A percentile compares a stretch with the other conserved stretches of the same genome.
phyloP scores from a whole-genome alignment of 2,329 filamentous ascomycete species.

The Fusarium avenaceum region DNA sequence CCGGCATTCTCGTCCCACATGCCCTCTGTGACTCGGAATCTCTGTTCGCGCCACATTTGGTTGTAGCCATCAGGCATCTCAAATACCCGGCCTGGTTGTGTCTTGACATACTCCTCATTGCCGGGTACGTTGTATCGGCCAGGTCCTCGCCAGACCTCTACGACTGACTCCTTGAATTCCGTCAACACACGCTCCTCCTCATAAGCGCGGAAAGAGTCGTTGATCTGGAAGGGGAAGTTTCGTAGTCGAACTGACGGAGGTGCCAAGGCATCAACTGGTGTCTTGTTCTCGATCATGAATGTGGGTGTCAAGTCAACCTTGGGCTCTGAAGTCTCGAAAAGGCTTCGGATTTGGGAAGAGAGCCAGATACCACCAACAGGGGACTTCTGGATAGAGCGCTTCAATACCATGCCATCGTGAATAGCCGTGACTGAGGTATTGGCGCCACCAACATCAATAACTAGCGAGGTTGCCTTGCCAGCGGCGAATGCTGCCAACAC shows the following conservation, averaged over 20 bases:
- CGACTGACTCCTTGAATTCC: slow-evolving; percentile 97
- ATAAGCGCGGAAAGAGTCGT: slow-evolving; percentile 80
- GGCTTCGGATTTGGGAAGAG: slow-evolving; percentile 85
- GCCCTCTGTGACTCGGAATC: slow-evolving; percentile 87
- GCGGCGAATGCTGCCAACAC: slow-evolving; percentile 92
- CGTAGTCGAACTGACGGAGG: slow-evolving; percentile 82
- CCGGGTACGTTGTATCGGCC: slow-evolving; percentile 73
- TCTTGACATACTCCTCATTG: slow-evolving; percentile 82
- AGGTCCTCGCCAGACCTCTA: slow-evolving; percentile 91
- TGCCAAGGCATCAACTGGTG: slow-evolving; percentile 86
- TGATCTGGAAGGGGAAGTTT: slow-evolving; percentile 73
- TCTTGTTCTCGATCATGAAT: slow-evolving; percentile 90
- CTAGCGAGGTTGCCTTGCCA: slow-evolving; percentile 92
- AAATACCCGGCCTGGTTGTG: slow-evolving; percentile 85
- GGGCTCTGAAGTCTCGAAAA: slow-evolving; percentile 79
- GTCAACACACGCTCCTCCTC: slow-evolving; percentile 94
- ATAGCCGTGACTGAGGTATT: slow-evolving; percentile 91
- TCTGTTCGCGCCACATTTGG: slow-evolving; percentile 91
- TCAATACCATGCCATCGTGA: slow-evolving; percentile 93
- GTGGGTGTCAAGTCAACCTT: slow-evolving; percentile 83
- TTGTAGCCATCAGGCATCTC: slow-evolving; percentile 98
- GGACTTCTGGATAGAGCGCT: slow-evolving; percentile 88
- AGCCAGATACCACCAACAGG: slow-evolving; percentile 90
- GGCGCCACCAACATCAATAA: slow-evolving; percentile 91
- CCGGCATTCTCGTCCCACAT: slow-evolving; percentile 90